phyloP scores from a whole-genome alignment of 2,329 filamentous ascomycete species.

The Penicillium sp. region DNA sequence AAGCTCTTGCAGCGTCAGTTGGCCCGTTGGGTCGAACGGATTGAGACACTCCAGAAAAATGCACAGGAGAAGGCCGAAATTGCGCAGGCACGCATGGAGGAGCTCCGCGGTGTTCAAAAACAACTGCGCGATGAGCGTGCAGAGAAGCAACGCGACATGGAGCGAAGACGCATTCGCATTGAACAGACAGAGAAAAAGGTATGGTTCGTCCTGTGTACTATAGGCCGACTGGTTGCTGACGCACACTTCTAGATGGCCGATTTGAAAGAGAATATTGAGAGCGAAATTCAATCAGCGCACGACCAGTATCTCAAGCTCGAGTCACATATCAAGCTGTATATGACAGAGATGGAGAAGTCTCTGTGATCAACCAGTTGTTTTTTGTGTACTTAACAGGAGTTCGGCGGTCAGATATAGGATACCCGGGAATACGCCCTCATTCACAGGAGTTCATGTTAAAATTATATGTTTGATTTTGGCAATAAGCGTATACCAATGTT shows the following conservation, averaged over 20 bases:
- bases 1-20: slow-evolving; percentile 79
- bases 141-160: slow-evolving; percentile 88
- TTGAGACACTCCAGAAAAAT: slow-evolving; percentile 76
- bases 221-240: slow-evolving; percentile 19
- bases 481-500: slow-evolving; percentile 10
- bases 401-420: slow-evolving; percentile 40
- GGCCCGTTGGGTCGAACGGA: slow-evolving; percentile 80
- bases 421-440: slow-evolving; percentile 36
- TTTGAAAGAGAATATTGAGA: slow-evolving; percentile 95
- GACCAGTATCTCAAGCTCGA: slow-evolving; percentile 98
- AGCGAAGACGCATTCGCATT: slow-evolving; percentile 85
- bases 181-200: slow-evolving; percentile 99
- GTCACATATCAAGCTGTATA: slow-evolving; percentile 93
- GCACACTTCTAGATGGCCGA: slow-evolving; percentile 74
- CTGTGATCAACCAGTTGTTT: slow-evolving; percentile 46
- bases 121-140: slow-evolving; percentile 79
- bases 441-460: slow-evolving; percentile 25
- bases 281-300: slow-evolving; percentile 83
- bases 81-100: slow-evolving; percentile 87
- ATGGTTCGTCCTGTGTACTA: slow-evolving; percentile 28
- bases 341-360: slow-evolving; percentile 97
- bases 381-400: slow-evolving; percentile 39
- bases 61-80: slow-evolving; percentile 77
- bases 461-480: slow-evolving; percentile 8
- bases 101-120: slow-evolving; percentile 75